Base-by-base conservation (phyloP, 2,329 filamentous ascomycete genomes). In the Cadophora malorum region DNA sequence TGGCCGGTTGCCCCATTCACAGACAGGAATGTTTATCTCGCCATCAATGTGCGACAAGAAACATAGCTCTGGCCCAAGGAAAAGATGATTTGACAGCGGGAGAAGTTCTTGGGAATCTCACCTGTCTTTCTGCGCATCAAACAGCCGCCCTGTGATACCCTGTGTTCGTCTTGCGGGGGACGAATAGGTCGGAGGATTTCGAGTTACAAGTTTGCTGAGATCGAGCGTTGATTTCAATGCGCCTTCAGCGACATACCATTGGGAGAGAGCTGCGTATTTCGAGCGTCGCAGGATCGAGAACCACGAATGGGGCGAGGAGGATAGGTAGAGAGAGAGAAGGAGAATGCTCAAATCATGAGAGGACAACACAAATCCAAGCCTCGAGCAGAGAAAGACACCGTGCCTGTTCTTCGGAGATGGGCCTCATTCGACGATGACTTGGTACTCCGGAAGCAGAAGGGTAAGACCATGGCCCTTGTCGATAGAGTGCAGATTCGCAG, bases 101-200 rank as follows among this genome's bases (percentile, higher is more conserved):
- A 61, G 52, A 41, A 63, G 23, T 64, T 59, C 25, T 58, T 23
- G 21, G 31, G 52, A 38, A 60, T 49, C 65, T 67, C 49, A 67
- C 65, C 63, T 67, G 19, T 68, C 59, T 60, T 65, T 63, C 63
- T 45, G 50, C 35, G 49, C 64, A 65, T 67, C 64, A 65, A 70
- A 68, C 69, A 68, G 56, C 61, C 56, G 61, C 66, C 59, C 10
- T 63, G 41, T 38, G 59, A 63, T 59, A 63, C 35, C 58, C 50
- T 65, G 47, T 8, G 62, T 47, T 52, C n/a, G 35, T 64, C 38
- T 65, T 55, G 61, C 41, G 38, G 10, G 67, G 53, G 62, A 65
- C 19, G 47, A 25, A 53, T 14, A 55, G 23, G 28, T 56, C 28
- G 50, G 47, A 59, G 67, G 41, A 31, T 58, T 65, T 59, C 47